A percentile compares a stretch with the other conserved stretches of the same genome.
Evolutionary conservation across 805 yeast genomes (phyloP).

Genomic region (Saccharomycopsis microspora): DNA sequence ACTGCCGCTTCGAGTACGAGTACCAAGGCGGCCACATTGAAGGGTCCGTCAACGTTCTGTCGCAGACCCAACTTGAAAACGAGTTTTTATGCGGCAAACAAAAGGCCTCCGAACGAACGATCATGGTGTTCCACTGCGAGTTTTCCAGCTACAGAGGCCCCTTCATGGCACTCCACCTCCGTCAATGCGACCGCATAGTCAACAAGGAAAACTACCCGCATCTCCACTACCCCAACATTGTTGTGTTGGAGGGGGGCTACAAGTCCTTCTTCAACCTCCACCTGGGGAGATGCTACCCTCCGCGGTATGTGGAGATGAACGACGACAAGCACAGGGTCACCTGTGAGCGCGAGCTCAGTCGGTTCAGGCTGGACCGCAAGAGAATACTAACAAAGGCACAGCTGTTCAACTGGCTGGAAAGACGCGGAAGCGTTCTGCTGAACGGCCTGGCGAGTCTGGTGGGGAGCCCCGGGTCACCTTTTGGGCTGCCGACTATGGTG

Average conservation of each 20-base stretch:
- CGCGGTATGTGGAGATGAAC: conserved; percentile 80
- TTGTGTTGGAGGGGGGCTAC: conserved; percentile 87
- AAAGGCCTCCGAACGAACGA: conserved; percentile 24
- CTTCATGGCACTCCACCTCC: conserved; percentile 72
- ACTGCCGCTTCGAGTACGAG: conserved; percentile 90
- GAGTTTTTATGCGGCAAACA: conserved; percentile 26
- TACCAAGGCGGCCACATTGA: conserved; percentile 86
- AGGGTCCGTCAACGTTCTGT: conserved; percentile 68
- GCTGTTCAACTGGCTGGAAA: conserved; percentile 20
- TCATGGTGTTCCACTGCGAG: conserved; percentile 88
- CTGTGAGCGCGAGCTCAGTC: conserved; percentile 42
- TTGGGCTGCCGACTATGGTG: background rate
- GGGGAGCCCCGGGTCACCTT: background rate
- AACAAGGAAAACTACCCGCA: conserved; percentile 72
- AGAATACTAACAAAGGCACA: conserved; percentile 24
- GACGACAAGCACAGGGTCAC: conserved; percentile 39
- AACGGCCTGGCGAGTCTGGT: background rate
- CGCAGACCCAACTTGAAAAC: conserved; percentile 57
- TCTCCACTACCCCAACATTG: conserved; percentile 78
- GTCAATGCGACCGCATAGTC: conserved; percentile 69
- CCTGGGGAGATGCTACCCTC: conserved; percentile 56
- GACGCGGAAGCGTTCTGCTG: background rate
- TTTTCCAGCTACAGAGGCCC: conserved; percentile 94
- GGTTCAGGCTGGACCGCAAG: conserved; percentile 36
- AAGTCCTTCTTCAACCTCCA: conserved; percentile 56